phyloP scores from a whole-genome alignment of 345 rosid species.

The Gynandropsis gynandra region DNA sequence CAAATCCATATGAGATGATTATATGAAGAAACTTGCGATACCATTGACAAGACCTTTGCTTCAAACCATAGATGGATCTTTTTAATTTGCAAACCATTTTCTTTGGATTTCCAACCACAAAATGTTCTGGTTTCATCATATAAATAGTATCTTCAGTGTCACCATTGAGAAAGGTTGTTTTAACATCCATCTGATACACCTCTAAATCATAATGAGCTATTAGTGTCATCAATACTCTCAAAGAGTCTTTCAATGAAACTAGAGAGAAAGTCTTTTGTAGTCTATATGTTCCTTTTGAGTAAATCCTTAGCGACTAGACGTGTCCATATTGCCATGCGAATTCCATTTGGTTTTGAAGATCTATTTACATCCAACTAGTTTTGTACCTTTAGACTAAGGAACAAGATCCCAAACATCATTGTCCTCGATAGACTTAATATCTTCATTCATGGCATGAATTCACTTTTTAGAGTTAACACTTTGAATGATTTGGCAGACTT shows the following conservation, averaged over 20 bases:
- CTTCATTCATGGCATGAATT: not conserved
- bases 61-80: conserved; percentile 12
- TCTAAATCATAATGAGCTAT: conserved; percentile 1
- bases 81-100: conserved; percentile 10
- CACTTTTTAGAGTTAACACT: conserved; percentile 13
- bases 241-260: conserved; percentile 2
- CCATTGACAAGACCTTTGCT: conserved; percentile 8
- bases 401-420: not conserved
- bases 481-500: conserved; percentile 9
- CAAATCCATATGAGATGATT: not conserved
- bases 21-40: conserved; percentile 10
- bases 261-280: not conserved
- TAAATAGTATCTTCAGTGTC: not conserved
- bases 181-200: conserved; percentile 15
- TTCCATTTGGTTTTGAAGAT: conserved; percentile 6
- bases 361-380: conserved; percentile 4
- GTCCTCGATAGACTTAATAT: not conserved
- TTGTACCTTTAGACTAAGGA: not conserved
- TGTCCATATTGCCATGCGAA: not conserved
- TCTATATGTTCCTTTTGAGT: not conserved
- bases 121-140: conserved; percentile 1
- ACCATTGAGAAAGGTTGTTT: conserved; percentile 1
- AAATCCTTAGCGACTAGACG: conserved; percentile 6
- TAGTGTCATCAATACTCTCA: conserved; percentile 1
- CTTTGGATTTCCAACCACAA: conserved; percentile 4